Percentiles rank a stretch among this genome's conserved stretches.
phyloP scores from a whole-genome alignment of 2,329 filamentous ascomycete genomes.

The Fusarium sp. region DNA sequence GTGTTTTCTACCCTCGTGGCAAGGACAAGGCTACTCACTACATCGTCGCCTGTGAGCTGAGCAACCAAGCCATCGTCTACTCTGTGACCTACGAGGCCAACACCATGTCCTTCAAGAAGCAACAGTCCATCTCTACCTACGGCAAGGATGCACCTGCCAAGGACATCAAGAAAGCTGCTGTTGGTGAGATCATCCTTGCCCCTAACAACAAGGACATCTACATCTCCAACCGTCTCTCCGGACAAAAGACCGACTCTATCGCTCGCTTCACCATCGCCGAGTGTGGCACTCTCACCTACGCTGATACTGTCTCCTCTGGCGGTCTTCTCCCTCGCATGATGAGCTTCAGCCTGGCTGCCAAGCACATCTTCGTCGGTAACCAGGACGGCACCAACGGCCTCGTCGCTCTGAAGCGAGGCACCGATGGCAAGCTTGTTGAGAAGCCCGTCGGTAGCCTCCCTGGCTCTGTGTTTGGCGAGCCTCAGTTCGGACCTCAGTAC shows the following conservation, averaged over 20 bases:
- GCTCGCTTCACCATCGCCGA: slow-evolving; percentile 57
- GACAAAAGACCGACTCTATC: slow-evolving; percentile 59
- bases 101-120: slow-evolving; percentile 51
- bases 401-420: slow-evolving; percentile 52
- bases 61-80: slow-evolving; percentile 58
- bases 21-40: slow-evolving; percentile 56
- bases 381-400: slow-evolving; percentile 56
- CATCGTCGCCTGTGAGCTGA: slow-evolving; percentile 59
- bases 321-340: slow-evolving; percentile 61
- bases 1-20: slow-evolving; percentile 57
- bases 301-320: slow-evolving; percentile 49
- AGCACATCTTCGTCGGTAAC: slow-evolving; percentile 61
- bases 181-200: slow-evolving; percentile 58
- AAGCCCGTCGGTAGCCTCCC: slow-evolving; percentile 45
- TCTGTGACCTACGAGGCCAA: slow-evolving; percentile 53
- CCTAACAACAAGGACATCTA: slow-evolving; percentile 59
- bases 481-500: slow-evolving; percentile 48
- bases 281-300: slow-evolving; percentile 49
- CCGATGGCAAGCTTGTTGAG: slow-evolving; percentile 47
- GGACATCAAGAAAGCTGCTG: slow-evolving; percentile 54
- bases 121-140: slow-evolving; percentile 57
- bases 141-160: slow-evolving; percentile 50
- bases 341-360: slow-evolving; percentile 51
- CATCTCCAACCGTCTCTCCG: slow-evolving; percentile 63
- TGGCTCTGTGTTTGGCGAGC: slow-evolving; percentile 45